These are phyloP conservation scores for Mediolabrus comicus DNA, from an alignment of 108 stramenopile species.

Conservation along the genomic window DNA sequence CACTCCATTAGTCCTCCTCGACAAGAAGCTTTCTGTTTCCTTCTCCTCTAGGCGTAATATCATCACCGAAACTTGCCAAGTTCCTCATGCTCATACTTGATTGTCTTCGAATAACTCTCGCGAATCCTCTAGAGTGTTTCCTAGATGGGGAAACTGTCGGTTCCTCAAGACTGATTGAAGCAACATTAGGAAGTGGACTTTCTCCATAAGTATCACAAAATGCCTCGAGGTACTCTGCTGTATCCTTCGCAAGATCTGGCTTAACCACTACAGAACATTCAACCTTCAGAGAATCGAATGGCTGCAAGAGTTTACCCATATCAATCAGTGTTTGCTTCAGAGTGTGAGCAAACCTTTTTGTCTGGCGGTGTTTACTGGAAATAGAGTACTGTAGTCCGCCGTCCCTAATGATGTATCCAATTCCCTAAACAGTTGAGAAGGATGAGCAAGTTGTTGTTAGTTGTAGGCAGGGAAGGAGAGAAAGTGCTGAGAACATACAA, in stretches of 20 bases:
- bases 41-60: neutral
- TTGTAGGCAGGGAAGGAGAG: conserved; percentile 17
- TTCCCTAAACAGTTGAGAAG: conserved; percentile 74
- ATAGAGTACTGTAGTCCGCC: conserved; percentile 69
- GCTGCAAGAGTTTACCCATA: conserved; percentile 38
- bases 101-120: conserved; percentile 25
- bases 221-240: conserved; percentile 26
- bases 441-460: too few relatives aligned
- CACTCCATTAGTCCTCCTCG: too few relatives aligned
- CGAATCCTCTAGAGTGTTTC: conserved; percentile 10
- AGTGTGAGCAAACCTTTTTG: conserved; percentile 64
- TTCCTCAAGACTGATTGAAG: neutral
- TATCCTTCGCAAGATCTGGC: neutral
- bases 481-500: neutral
- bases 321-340: conserved; percentile 56
- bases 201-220: conserved; percentile 16
- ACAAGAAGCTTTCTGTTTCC: neutral
- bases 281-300: conserved; percentile 28
- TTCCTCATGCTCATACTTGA: conserved; percentile 15
- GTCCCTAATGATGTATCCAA: conserved; percentile 90
- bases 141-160: neutral
- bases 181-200: neutral
- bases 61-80: conserved; percentile 13
- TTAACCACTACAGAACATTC: neutral
- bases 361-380: conserved; percentile 81